phyloP scores from a whole-genome alignment of 1,284 basidiomycete genomes.

The Cutaneotrichosporon spelunceum region DNA sequence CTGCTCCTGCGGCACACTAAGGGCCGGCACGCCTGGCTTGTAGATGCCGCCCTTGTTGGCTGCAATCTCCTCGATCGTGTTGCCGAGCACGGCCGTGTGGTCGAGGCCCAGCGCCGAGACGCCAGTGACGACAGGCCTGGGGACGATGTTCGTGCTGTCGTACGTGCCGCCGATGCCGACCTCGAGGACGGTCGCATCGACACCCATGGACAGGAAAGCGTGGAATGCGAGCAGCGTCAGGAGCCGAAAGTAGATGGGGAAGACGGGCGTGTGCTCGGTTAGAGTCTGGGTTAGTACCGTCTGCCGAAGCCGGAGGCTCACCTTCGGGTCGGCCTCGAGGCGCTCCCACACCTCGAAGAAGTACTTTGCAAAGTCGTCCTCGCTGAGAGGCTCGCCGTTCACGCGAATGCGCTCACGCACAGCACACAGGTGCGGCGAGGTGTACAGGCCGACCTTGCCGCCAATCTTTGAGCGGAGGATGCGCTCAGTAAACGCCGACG shows the following conservation, averaged over 20 bases:
- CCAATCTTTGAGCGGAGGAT: conserved; percentile 43
- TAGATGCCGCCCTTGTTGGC: conserved; percentile 97
- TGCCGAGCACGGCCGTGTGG: conserved; percentile 86
- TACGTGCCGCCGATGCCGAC: conserved; percentile 94
- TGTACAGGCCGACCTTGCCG: conserved; percentile 70
- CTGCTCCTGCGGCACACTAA: conserved; percentile 72
- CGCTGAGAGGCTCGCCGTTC: conserved; percentile 83
- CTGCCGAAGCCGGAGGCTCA: conserved; percentile 48
- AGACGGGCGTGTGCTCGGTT: conserved; percentile 59
- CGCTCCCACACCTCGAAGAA: conserved; percentile 98
- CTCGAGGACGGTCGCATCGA: conserved; percentile 89
- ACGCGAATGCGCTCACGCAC: conserved; percentile 94
- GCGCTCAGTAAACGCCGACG: conserved; percentile 79
- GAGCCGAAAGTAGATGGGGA: conserved; percentile 90
- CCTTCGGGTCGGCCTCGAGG: conserved; percentile 66
- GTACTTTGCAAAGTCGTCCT: conserved; percentile 80
- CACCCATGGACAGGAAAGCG: conserved; percentile 67
- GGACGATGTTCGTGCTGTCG: conserved; percentile 96
- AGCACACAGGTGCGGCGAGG: conserved; percentile 93
- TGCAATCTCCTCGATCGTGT: conserved; percentile 85
- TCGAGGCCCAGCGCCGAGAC: conserved; percentile 89
- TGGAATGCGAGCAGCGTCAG: conserved; percentile 91
- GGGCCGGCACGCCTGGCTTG: conserved; percentile 82
- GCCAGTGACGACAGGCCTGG: conserved; percentile 81
- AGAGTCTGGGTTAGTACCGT: conserved; percentile 32